Evolutionary conservation across 345 rosid species (phyloP).

Genomic region (Brassica rapa): DNA sequence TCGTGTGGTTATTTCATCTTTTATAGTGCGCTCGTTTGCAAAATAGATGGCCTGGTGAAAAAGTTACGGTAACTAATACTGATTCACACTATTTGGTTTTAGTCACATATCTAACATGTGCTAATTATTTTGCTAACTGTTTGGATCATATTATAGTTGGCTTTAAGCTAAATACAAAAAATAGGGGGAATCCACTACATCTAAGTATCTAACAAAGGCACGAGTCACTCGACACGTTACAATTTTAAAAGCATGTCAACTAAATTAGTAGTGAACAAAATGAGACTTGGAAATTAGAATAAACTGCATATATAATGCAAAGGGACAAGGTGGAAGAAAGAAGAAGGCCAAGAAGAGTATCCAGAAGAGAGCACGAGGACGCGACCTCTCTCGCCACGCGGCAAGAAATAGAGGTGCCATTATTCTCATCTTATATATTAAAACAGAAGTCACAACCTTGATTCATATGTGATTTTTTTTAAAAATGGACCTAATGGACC

Average conservation of each 20-base stretch:
- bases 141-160: not conserved
- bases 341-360: constrained; percentile 23
- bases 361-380: constrained; percentile 9
- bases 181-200: constrained; percentile 14
- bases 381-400: constrained; percentile 33
- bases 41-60: not conserved
- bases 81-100: not conserved
- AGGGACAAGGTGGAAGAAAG: not conserved
- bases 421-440: too few species aligned
- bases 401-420: constrained; percentile 12
- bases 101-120: not conserved
- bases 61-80: not conserved
- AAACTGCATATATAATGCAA: not conserved
- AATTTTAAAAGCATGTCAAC: constrained; percentile 1
- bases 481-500: too few species aligned
- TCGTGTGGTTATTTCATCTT: constrained; percentile 4
- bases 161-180: not conserved
- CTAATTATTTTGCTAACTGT: not conserved
- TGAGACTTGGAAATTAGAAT: not conserved
- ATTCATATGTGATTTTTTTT: too few species aligned
- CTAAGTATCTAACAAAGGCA: not conserved
- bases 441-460: too few species aligned
- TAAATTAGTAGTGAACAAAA: constrained; percentile 13
- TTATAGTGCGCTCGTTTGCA: not conserved
- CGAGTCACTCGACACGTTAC: constrained; percentile 26